Evolutionary conservation across 1,284 basidiomycete species (phyloP), one percentile per base, ranked within the genome.

Genomic region (Malassezia slooffiae): DNA sequence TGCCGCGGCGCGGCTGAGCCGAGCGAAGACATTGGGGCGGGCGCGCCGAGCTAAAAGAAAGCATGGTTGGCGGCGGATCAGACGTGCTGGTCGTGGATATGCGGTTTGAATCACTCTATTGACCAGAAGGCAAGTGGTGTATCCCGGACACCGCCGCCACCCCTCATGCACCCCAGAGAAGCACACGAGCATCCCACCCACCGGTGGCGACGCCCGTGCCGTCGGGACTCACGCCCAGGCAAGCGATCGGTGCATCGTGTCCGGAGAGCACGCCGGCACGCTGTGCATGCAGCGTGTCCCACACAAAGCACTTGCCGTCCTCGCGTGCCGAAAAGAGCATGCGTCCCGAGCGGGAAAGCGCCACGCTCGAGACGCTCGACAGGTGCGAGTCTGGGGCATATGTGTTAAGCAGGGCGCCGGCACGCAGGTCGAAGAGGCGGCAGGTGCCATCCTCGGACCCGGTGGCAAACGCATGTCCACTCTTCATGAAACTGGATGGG

Each of bases 261-360:
- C 90, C 91, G 26, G 88, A 85, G 50, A 99, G 74, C 28, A 96
- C 89, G 49, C 91, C 91, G 24, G 96, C 88, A 45, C 91, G 82
- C 72, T 97, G 91, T 45, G 89, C 91, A 73, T 91, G 93, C 67
- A 97, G 78, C 31, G 90, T 95, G 70, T 99, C 91, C 91, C 91
- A 97, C 35, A 96, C 91, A 68, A 96, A 96, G 76, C 85, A 89
- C 58, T 91, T 96, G 84, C 91, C 95, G 72, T 97, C 91, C 71
- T 99, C 93, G 70, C 96, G 97, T 31, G 91, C 93, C 55, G 90
- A 91, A 64, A 97, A 96, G 35, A 99, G 78, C 60, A 99, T 84
- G 49, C 93, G 83, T 35, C 91, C 91, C 12, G 89, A 95, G 57
- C 86, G 84, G 2, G 89, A 95, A 76, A 99, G 97, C 12, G 86